Percentiles rank a stretch among this genome's conserved stretches.
Evolutionary conservation across 1,139 yeast species (phyloP).

Genomic region (Protomyces macrosporus): DNA sequence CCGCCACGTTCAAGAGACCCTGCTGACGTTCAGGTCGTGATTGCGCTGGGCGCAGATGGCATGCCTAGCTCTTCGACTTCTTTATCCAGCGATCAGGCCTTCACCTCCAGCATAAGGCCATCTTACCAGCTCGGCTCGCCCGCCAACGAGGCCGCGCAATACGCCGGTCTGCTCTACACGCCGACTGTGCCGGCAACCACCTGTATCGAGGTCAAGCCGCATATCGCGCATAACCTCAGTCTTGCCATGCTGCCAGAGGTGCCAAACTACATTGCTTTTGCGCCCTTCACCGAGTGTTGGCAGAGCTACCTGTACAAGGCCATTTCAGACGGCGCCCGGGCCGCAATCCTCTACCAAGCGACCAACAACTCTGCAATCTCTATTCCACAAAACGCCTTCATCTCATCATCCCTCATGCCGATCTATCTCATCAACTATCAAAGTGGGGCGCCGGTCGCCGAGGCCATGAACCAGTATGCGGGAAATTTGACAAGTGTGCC

Average conservation of each 20-base stretch:
- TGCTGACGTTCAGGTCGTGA: neutral
- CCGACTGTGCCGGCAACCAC: neutral
- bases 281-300: slow-evolving; percentile 15
- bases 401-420: neutral
- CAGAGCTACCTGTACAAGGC: slow-evolving; percentile 8
- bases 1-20: neutral
- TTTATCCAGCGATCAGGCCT: slow-evolving; percentile 4
- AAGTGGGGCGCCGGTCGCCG: slow-evolving; percentile 12
- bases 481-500: slow-evolving; percentile 26
- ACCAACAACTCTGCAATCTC: neutral
- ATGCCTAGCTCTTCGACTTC: neutral
- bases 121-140: slow-evolving; percentile 3
- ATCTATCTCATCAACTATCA: slow-evolving; percentile 8
- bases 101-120: neutral
- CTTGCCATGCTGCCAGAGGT: neutral
- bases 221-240: neutral
- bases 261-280: slow-evolving; percentile 5
- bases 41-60: neutral
- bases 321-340: slow-evolving; percentile 10
- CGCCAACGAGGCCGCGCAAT: neutral
- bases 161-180: slow-evolving; percentile 20
- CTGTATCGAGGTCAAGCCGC: neutral
- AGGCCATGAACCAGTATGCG: slow-evolving; percentile 15
- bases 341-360: slow-evolving; percentile 12
- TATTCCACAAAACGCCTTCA: neutral